Base-by-base conservation (phyloP, 2,329 filamentous ascomycete genomes). In the Beauveria sp. region DNA sequence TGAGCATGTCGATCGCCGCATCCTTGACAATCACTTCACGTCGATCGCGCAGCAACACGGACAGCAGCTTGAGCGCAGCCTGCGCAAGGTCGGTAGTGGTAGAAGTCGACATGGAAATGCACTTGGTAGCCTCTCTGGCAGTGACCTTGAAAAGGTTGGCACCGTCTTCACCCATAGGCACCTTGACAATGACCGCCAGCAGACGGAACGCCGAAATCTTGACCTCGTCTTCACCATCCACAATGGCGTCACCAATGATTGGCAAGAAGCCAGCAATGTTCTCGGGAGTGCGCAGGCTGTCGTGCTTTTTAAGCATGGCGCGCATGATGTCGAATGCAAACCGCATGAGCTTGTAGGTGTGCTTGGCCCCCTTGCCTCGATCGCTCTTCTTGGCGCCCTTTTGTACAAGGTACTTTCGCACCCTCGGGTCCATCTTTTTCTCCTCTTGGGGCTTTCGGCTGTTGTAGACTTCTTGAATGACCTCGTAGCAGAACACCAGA, bases 401-500 rank as follows among this genome's bases (percentile, higher is more conserved):
- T 69, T 92, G 91, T 30, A 96, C 80, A 9, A 97, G 79, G 68
- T 94, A 97, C 61, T 88, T 86, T 70, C 82, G 86, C 51, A 87
- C 79, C 64, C 80, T 82, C 18, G 83, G 82, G 66, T 89, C 84
- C 8, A 85, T 75, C 67, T 82, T 84, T n/a, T 75, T 73, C 64
- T 80, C 78, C 22, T 72, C 76, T 69, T 77, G 71, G 8, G 77
- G 79, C 66, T 79, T 83, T 59, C 81, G 79, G 62, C 83, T 84
- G 63, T 84, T 84, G 72, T 96, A 96, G 0, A 91, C 89, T 64
- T 92, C 88, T 70, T 96, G 90, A 46, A 97, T 90, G 52, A 97
- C 83, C 72, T 97, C 91, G 71, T 96, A 97, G 72, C 92, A 96
- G 73, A 99, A 97, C 0, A 96, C 78, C n/a, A 99, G 77, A 46